These are phyloP conservation scores for Solanum ahanhuiri DNA, from an alignment of 257 asterid genomes.

Conservation along the genomic window DNA sequence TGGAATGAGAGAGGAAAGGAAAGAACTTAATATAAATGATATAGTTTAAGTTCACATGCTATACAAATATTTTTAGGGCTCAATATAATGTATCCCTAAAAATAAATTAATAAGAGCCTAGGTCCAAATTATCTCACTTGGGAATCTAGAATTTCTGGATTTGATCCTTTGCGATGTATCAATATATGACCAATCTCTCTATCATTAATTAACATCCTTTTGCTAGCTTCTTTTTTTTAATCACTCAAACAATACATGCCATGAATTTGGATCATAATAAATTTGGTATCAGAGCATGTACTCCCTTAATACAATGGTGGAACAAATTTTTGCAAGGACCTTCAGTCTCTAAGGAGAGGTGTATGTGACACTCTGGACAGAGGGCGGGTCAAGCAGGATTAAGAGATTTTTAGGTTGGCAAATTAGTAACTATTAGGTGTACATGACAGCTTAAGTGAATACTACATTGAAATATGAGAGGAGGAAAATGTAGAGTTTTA, in stretches of 20 bases:
- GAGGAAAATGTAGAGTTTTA: not conserved
- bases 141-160: not conserved
- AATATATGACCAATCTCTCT: not conserved
- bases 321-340: not conserved
- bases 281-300: not conserved
- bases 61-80: not conserved
- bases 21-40: not conserved
- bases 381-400: not conserved
- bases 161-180: not conserved
- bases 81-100: not conserved
- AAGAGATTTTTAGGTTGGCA: not conserved
- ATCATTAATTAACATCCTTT: not conserved
- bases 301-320: not conserved
- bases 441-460: not conserved
- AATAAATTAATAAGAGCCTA: not conserved
- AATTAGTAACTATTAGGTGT: not conserved
- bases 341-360: not conserved
- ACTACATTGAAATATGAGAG: not conserved
- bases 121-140: not conserved
- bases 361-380: not conserved
- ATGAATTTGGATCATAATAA: not conserved
- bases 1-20: not conserved
- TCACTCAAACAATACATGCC: not conserved
- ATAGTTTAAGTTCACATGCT: not conserved
- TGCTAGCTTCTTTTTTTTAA: not conserved